Percentiles rank a stretch among this genome's conserved stretches.
phyloP scores from a whole-genome alignment of 257 asterid species.

The Primulina eburnea region DNA sequence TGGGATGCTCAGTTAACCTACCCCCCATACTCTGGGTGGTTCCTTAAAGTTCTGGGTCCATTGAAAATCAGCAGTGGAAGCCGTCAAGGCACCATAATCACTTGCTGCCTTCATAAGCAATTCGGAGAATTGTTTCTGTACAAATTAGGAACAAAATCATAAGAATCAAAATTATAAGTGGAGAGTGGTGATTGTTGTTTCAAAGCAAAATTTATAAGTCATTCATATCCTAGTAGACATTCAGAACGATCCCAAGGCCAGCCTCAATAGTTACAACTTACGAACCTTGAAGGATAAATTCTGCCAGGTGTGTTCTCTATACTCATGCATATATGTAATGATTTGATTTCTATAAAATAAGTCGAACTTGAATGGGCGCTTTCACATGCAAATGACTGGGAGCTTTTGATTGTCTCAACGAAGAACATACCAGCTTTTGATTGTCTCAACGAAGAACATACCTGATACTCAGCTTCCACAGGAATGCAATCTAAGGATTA shows the following conservation, averaged over 20 bases:
- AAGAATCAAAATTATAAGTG: neutral
- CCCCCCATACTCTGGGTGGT: constrained; percentile 95
- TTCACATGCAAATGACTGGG: neutral
- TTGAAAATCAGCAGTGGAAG: constrained; percentile 87
- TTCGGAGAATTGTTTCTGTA: constrained; percentile 97
- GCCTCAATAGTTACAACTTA: neutral
- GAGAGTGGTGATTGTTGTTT: neutral
- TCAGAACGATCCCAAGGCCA: neutral
- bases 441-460: constrained; percentile 28
- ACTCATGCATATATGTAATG: neutral
- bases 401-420: constrained; percentile 9
- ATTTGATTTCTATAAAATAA: too few relatives aligned
- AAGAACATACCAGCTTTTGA: constrained; percentile 39
- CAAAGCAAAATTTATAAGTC: neutral
- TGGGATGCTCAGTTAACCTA: constrained; percentile 36
- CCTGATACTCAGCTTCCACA: constrained; percentile 98
- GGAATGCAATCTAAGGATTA: constrained; percentile 98
- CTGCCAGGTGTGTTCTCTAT: neutral
- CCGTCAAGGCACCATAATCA: constrained; percentile 93
- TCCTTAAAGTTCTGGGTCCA: constrained; percentile 98
- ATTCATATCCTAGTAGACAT: neutral
- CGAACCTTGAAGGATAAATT: neutral
- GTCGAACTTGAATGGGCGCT: neutral
- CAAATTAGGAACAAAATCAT: constrained; percentile 13
- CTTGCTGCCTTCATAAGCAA: constrained; percentile 94